A percentile compares a stretch with the other conserved stretches of the same genome.
Evolutionary conservation across 345 rosid genomes (phyloP).

Genomic region (Mallotus nudiflorus): DNA sequence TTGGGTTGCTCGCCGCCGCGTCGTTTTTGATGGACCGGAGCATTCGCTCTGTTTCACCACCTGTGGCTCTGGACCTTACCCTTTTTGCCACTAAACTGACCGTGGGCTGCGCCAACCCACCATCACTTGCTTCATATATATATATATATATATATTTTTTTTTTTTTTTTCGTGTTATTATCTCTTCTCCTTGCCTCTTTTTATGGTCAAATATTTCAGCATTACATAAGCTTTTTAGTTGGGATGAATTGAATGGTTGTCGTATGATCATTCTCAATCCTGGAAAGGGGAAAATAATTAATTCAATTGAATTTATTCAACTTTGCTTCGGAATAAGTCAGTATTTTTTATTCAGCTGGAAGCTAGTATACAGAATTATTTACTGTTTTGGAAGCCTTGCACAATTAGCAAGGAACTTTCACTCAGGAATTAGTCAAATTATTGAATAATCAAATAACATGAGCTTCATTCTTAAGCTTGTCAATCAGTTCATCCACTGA

Average conservation of each 20-base stretch:
- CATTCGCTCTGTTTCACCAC: not conserved
- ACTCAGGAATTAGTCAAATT: not conserved
- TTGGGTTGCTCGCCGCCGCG: conserved; percentile 21
- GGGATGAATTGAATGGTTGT: no score
- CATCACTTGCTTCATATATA: not conserved
- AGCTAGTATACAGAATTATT: not conserved
- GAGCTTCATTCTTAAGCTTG: conserved; percentile 78
- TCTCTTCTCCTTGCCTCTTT: no score
- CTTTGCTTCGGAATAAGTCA: not conserved
- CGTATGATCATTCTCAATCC: no score
- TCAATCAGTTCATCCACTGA: conserved; percentile 76
- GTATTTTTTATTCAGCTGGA: conserved; percentile 4
- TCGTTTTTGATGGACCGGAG: not conserved
- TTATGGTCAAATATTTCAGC: no score
- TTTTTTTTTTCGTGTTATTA: no score
- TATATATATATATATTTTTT: no score
- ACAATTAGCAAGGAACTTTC: not conserved
- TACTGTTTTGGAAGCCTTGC: not conserved
- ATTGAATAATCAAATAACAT: conserved; percentile 35
- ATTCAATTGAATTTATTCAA: not conserved
- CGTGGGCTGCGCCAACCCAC: not conserved
- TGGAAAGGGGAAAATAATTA: no score
- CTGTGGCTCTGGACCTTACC: not conserved
- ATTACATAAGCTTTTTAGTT: no score
- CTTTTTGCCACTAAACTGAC: not conserved